These are phyloP conservation scores for Heliamphora pulchella DNA, from an alignment of 179 eudicot genomes.

Conservation along the genomic window DNA sequence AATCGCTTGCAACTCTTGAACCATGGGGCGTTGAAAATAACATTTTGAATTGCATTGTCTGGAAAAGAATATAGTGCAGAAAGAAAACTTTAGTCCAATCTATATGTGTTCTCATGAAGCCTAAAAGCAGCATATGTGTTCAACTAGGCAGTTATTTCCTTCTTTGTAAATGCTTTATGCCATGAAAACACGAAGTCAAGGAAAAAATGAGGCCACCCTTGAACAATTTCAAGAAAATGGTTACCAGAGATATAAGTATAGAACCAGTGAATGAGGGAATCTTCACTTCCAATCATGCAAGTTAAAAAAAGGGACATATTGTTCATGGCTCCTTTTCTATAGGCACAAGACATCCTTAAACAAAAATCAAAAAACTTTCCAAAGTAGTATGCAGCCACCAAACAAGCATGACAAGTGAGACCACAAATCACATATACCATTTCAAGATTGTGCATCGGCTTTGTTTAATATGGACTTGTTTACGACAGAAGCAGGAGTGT, in stretches of 20 bases:
- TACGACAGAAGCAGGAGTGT: no score
- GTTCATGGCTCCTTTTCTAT: neutral
- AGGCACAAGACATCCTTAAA: neutral
- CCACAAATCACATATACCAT: neutral
- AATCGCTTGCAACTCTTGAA: constrained; percentile 67
- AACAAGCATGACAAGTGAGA: neutral
- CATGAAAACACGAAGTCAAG: neutral
- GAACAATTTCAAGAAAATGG: neutral
- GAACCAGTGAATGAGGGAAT: neutral
- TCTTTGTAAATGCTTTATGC: neutral
- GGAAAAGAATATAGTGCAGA: neutral
- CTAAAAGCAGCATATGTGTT: neutral
- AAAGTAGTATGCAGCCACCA: neutral
- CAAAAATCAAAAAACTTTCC: neutral
- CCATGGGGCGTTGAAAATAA: constrained; percentile 82
- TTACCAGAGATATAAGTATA: neutral
- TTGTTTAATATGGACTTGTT: neutral
- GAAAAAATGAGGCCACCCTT: neutral
- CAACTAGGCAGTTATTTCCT: neutral
- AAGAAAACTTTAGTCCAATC: neutral
- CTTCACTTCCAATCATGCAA: neutral
- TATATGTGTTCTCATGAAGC: neutral
- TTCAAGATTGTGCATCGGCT: neutral
- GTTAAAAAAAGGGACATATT: neutral
- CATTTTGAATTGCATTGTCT: constrained; percentile 66